phyloP scores from a whole-genome alignment of 345 rosid species.

The Populus deltoides region DNA sequence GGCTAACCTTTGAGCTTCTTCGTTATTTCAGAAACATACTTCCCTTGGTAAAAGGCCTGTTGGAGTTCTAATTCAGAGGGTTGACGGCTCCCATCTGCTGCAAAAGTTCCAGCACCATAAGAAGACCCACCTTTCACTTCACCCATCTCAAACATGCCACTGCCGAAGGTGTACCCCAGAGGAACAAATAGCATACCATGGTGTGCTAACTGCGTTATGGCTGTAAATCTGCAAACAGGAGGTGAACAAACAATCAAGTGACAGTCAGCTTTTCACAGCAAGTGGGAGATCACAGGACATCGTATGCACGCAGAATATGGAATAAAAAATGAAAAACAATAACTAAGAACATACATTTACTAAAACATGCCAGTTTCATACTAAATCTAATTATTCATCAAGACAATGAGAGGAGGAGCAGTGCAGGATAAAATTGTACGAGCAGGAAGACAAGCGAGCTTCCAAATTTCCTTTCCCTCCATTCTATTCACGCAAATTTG shows the following conservation, averaged over 20 bases:
- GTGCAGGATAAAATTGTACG: not conserved
- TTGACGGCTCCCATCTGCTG: conserved; percentile 76
- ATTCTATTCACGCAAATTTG: not conserved
- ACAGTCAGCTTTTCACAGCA: not conserved
- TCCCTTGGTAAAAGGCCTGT: conserved; percentile 84
- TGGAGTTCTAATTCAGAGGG: conserved; percentile 78
- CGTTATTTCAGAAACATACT: conserved; percentile 73
- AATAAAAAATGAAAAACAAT: not conserved
- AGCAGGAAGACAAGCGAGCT: not conserved
- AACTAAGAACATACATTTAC: too few species aligned
- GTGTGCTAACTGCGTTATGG: conserved; percentile 78
- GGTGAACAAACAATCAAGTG: not conserved
- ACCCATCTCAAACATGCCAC: conserved; percentile 81
- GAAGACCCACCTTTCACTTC: conserved; percentile 91
- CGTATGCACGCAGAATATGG: not conserved
- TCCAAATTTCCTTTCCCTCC: not conserved
- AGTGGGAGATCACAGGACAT: not conserved
- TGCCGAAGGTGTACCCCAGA: conserved; percentile 79
- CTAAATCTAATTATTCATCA: not conserved
- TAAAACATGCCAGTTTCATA: not conserved
- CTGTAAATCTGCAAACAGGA: conserved; percentile 57
- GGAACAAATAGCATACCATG: conserved; percentile 95
- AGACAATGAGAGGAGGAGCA: not conserved
- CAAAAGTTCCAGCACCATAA: conserved; percentile 91
- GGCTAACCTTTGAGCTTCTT: conserved; percentile 54